These are phyloP conservation scores for Solanum chmielewskii DNA, from an alignment of 257 asterid genomes.

Conservation along the genomic window DNA sequence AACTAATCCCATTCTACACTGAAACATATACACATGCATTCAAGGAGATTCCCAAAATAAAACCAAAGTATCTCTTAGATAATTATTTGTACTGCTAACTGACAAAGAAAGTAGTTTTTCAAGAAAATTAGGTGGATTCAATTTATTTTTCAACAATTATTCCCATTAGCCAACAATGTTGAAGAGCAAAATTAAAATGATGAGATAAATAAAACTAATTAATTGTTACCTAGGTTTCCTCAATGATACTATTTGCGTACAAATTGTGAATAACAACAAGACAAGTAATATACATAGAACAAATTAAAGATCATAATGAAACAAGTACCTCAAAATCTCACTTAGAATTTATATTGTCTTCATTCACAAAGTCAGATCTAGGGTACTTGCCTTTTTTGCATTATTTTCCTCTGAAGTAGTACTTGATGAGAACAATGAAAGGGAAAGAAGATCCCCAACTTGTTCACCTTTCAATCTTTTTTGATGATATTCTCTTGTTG, in stretches of 20 bases:
- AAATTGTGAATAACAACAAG: constrained; percentile 20
- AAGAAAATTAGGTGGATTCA: not conserved
- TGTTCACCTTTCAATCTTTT: constrained; percentile 13
- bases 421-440: constrained; percentile 49
- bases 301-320: constrained; percentile 4
- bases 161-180: constrained; percentile 5
- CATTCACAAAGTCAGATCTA: constrained; percentile 81
- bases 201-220: not conserved
- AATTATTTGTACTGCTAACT: not conserved
- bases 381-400: constrained; percentile 24
- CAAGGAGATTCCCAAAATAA: not conserved
- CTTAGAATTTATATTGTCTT: constrained; percentile 43
- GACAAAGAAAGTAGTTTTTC: not conserved
- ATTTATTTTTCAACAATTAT: not conserved
- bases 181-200: not conserved
- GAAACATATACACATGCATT: not conserved
- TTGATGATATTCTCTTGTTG: not conserved
- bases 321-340: constrained; percentile 63
- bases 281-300: constrained; percentile 11
- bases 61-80: not conserved
- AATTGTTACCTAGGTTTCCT: not conserved
- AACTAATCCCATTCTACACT: not conserved
- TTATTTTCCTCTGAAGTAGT: constrained; percentile 11
- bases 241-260: constrained; percentile 17
- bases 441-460: constrained; percentile 31